A percentile compares a stretch with the other conserved stretches of the same genome.
Evolutionary conservation across 2,329 filamentous ascomycete genomes (phyloP).

Genomic region (Aspergillus pseudoglaucus): DNA sequence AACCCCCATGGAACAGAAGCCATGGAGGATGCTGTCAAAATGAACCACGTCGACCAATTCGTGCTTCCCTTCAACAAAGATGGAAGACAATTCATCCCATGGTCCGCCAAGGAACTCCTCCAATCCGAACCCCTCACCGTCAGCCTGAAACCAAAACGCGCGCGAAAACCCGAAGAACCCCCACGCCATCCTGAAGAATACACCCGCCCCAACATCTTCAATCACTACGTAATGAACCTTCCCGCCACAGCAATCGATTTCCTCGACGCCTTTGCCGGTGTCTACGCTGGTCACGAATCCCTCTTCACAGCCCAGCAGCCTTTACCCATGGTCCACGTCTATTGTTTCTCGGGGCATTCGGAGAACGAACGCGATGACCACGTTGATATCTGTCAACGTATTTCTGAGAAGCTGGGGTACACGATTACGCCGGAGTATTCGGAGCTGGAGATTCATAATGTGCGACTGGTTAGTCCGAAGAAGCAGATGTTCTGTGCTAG

Average conservation of each 20-base stretch:
- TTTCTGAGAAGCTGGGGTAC: slow-evolving; percentile 56
- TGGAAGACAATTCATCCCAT: slow-evolving; percentile 71
- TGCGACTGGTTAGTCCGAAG: slow-evolving; percentile 82
- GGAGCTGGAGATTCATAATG: slow-evolving; percentile 54
- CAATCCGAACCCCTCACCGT: slow-evolving; percentile 46
- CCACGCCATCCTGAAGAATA: slow-evolving; percentile 20
- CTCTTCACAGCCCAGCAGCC: slow-evolving; percentile 57
- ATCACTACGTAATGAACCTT: slow-evolving; percentile 98
- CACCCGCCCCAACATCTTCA: slow-evolving; percentile 60
- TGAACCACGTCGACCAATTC: slow-evolving; percentile 74
- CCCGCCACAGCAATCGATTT: slow-evolving; percentile 86
- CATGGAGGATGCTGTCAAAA: slow-evolving; percentile 61
- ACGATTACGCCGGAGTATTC: slow-evolving; percentile 51
- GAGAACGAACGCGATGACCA: slow-evolving; percentile 61
- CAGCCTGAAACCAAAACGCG: slow-evolving; percentile 44
- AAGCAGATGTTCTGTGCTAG: slow-evolving; percentile 97
- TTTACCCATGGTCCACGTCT: slow-evolving; percentile 82
- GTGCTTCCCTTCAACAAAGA: slow-evolving; percentile 77
- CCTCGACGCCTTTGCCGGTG: slow-evolving; percentile 66
- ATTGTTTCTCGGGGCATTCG: slow-evolving; percentile 83
- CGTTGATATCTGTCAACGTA: slow-evolving; percentile 58
- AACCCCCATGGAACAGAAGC: slow-evolving; percentile 81
- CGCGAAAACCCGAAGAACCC: slow-evolving; percentile 17
- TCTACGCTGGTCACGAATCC: slow-evolving; percentile 66
- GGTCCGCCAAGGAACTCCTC: slow-evolving; percentile 54